Conservation (phyloP, 352 stramenopile genomes). For the Pythium chondricola region DNA sequence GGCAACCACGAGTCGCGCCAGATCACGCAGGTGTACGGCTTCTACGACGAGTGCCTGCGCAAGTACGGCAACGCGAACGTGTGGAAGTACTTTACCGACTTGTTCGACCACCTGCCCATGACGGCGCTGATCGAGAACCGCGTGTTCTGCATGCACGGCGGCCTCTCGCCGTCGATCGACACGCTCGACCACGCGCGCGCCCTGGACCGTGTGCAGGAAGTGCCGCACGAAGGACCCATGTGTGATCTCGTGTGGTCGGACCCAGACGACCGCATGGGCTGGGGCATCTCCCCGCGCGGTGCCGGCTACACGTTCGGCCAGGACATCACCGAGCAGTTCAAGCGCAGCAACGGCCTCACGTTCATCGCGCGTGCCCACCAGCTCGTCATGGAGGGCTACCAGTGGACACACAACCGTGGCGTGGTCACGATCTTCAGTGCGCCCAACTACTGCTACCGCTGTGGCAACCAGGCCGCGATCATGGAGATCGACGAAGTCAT, state of each 20-base stretch:
- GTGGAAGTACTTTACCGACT: slow-evolving; percentile 88
- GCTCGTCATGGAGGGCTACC: slow-evolving; percentile 93
- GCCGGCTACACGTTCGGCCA: slow-evolving; percentile 85
- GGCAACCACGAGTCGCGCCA: slow-evolving; percentile 60
- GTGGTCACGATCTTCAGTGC: slow-evolving; percentile 92
- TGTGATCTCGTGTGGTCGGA: slow-evolving; percentile 88
- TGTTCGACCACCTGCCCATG: slow-evolving; percentile 87
- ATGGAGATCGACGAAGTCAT: slow-evolving; percentile 94
- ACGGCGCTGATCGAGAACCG: slow-evolving; percentile 86
- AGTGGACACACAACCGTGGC: slow-evolving; percentile 89
- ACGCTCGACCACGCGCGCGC: slow-evolving; percentile 81
- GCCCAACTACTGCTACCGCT: slow-evolving; percentile 94
- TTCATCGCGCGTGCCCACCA: slow-evolving; percentile 86
- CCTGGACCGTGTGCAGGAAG: slow-evolving; percentile 82
- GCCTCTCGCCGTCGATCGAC: slow-evolving; percentile 83
- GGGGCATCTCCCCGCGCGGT: slow-evolving; percentile 82
- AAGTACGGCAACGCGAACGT: slow-evolving; percentile 85
- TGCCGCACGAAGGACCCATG: slow-evolving; percentile 85
- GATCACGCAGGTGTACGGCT: slow-evolving; percentile 61
- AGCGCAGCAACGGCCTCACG: slow-evolving; percentile 83
- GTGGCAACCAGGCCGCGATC: slow-evolving; percentile 94
- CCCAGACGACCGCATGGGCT: slow-evolving; percentile 81
- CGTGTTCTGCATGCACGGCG: slow-evolving; percentile 88
- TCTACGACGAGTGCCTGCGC: slow-evolving; percentile 67
- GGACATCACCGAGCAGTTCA: slow-evolving; percentile 88